Conservation (phyloP, 2,329 filamentous ascomycete species). For the Fusarium oxysporum region DNA sequence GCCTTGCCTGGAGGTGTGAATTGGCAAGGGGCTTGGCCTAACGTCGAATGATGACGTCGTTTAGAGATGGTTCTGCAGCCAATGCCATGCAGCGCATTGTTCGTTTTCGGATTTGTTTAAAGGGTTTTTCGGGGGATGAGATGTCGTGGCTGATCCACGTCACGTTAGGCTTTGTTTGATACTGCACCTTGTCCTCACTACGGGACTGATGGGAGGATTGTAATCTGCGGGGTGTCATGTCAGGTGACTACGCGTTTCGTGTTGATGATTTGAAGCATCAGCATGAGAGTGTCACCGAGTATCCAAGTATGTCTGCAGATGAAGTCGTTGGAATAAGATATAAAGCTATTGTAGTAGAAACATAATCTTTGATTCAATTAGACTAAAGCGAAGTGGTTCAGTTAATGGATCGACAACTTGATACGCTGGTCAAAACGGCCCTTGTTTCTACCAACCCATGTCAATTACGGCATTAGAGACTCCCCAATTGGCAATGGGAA, state of each 20-base stretch:
- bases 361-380: not conserved
- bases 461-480: not conserved
- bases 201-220: no score
- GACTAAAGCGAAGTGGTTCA: not conserved
- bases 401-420: not conserved
- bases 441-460: not conserved
- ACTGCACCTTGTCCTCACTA: not conserved
- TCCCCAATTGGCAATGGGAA: not conserved
- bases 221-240: not conserved
- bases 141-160: not conserved
- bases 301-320: not conserved
- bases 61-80: not conserved
- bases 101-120: not conserved
- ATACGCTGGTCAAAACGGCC: not conserved
- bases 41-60: conserved; percentile 18
- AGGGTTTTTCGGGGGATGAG: not conserved
- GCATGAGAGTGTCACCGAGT: not conserved
- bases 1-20: not conserved
- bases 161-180: not conserved
- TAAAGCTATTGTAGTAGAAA: not conserved
- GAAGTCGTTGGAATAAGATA: not conserved
- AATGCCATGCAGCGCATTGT: conserved; percentile 2
- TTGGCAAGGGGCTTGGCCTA: not conserved
- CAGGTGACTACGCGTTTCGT: conserved; percentile 9
- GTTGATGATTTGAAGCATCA: not conserved